Conservation (phyloP, 352 stramenopile genomes). For the Phytophthora cryptogea region DNA sequence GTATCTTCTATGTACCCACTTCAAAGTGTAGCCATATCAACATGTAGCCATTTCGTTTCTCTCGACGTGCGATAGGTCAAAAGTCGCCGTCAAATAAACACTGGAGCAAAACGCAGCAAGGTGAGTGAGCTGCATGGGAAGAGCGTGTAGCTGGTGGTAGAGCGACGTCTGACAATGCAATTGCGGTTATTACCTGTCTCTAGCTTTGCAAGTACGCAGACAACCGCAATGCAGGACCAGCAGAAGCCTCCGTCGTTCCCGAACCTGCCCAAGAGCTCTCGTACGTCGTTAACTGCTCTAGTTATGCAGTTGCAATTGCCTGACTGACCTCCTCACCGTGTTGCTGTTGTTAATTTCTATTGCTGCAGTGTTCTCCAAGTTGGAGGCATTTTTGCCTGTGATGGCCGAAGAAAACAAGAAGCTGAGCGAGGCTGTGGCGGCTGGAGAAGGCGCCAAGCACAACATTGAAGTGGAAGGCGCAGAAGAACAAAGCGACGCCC, state of each 20-base stretch:
- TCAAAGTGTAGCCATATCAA: constrained; percentile 9
- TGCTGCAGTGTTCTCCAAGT: constrained; percentile 62
- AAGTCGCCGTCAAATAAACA: no score
- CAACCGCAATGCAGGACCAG: constrained; percentile 21
- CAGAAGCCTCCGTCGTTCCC: constrained; percentile 47
- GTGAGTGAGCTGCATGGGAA: background rate
- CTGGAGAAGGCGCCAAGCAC: constrained; percentile 62
- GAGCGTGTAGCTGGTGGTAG: no score
- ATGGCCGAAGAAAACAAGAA: constrained; percentile 82
- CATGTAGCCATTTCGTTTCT: no score
- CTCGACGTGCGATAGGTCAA: no score
- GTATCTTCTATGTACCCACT: constrained; percentile 6
- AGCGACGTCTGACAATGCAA: no score
- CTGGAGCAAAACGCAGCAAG: no score
- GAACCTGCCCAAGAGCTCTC: constrained; percentile 60
- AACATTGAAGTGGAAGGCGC: constrained; percentile 72
- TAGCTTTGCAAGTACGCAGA: background rate
- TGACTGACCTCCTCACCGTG: background rate
- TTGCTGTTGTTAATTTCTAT: background rate
- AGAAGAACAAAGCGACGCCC: constrained; percentile 28
- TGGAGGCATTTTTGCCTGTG: constrained; percentile 75
- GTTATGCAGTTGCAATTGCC: background rate
- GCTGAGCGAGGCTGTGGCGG: constrained; percentile 61
- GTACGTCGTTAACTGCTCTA: constrained; percentile 34
- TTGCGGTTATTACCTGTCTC: no score